A percentile compares a stretch with the other conserved stretches of the same genome.
phyloP scores from a whole-genome alignment of 1,284 basidiomycete species.

The Lignosus rhinocerotis region DNA sequence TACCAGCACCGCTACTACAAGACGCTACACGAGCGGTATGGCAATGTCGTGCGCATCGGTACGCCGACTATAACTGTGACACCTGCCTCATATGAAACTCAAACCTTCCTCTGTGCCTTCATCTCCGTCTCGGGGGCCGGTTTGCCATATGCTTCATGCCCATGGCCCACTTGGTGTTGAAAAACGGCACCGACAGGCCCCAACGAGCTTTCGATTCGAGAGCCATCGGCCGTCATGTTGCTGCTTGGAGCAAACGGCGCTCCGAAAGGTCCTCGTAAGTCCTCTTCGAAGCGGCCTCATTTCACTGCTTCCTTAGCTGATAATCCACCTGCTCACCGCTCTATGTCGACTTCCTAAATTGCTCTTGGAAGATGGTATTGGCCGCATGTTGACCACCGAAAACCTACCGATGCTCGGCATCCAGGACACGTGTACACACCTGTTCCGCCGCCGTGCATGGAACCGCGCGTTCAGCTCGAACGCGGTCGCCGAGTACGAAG shows the following conservation, averaged over 20 bases:
- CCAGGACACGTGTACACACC: slow-evolving; percentile 18
- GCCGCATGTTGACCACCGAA: slow-evolving; percentile 20
- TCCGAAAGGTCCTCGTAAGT: slow-evolving; percentile 29
- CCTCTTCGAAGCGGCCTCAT: no score
- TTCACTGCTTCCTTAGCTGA: no score
- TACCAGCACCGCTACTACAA: slow-evolving; percentile 28
- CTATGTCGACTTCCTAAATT: slow-evolving; percentile 10
- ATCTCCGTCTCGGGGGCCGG: background rate
- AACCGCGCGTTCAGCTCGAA: slow-evolving; percentile 25
- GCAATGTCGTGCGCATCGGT: slow-evolving; percentile 34
- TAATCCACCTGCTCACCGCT: background rate
- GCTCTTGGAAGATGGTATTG: slow-evolving; percentile 6
- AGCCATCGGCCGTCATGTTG: slow-evolving; percentile 16
- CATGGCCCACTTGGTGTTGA: background rate
- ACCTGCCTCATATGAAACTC: background rate
- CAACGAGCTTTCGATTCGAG: slow-evolving; percentile 32
- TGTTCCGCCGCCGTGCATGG: slow-evolving; percentile 27
- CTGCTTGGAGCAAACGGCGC: slow-evolving; percentile 26
- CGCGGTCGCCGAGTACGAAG: slow-evolving; percentile 28
- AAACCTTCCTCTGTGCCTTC: background rate
- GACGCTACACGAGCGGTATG: slow-evolving; percentile 30
- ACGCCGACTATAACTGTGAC: background rate
- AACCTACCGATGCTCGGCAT: slow-evolving; percentile 16
- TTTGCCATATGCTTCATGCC: background rate
- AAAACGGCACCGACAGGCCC: slow-evolving; percentile 23